phyloP scores from a whole-genome alignment of 257 asterid species.

The Anisodus acutangulus region DNA sequence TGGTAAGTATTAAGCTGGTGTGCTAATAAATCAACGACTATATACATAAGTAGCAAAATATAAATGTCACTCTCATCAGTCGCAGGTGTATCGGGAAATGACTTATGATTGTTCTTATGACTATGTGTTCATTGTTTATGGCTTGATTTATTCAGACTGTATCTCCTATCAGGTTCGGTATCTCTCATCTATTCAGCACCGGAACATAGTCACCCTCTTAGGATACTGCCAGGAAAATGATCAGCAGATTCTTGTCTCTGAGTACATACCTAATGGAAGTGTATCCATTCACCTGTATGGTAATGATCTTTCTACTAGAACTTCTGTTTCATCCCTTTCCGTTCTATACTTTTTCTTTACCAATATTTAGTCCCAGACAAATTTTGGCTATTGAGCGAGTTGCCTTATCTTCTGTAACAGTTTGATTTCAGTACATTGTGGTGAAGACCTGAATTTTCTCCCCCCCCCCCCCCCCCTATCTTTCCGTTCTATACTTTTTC shows the following conservation, averaged over 20 bases:
- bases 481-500: slow-evolving; percentile 20
- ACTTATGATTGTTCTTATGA: slow-evolving; percentile 1
- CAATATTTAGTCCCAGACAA: slow-evolving; percentile 26
- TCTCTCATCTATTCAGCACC: slow-evolving; percentile 84
- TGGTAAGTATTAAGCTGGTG: background rate
- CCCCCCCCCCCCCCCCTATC: no score
- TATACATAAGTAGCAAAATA: background rate
- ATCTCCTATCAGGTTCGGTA: slow-evolving; percentile 72
- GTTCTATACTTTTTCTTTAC: slow-evolving; percentile 23
- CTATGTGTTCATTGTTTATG: slow-evolving; percentile 30
- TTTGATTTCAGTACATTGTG: slow-evolving; percentile 10
- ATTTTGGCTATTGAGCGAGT: background rate
- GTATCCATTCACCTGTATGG: slow-evolving; percentile 88
- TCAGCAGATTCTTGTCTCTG: slow-evolving; percentile 86
- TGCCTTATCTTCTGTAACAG: slow-evolving; percentile 1
- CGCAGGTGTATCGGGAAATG: background rate
- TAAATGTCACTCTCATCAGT: background rate
- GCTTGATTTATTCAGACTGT: slow-evolving; percentile 36
- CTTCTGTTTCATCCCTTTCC: slow-evolving; percentile 21
- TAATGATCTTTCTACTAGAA: slow-evolving; percentile 43
- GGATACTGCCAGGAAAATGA: slow-evolving; percentile 94
- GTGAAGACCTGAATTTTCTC: background rate
- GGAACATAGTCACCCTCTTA: slow-evolving; percentile 78
- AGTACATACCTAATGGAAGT: slow-evolving; percentile 93
- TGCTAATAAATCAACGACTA: background rate